Evolutionary conservation across 2,329 filamentous ascomycete genomes (phyloP), one percentile per base, ranked within the genome.

Genomic region (Sporothrix curviconia): DNA sequence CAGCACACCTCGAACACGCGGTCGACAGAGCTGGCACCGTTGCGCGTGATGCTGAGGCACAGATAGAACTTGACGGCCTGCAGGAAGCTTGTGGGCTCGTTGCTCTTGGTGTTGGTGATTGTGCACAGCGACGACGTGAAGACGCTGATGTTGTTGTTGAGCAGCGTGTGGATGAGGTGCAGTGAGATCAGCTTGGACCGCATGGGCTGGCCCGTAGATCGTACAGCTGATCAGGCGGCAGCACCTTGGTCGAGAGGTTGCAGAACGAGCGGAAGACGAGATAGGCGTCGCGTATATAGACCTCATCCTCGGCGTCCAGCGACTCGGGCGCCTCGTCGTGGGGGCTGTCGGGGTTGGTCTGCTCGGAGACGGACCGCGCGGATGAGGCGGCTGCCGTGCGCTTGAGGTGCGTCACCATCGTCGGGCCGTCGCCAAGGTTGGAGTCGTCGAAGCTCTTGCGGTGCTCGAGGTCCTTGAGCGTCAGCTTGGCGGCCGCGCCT

Each of bases 41-140:
- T 99, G 54, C 92, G 84, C 56, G 92, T 96, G 64, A 99, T 83
- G 72, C 91, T 95, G 40, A 99, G 80, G 71, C 94, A 97, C 28
- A 99, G 81, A 69, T 99, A 96, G 68, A 95, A 96, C 70, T 97
- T 96, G 69, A 96, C 86, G 34, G 94, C 94, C 70, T 97, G 91
- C 19, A 96, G 80, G 66, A 99, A 96, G 34, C 85, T 89, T 25
- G 92, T 97, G 1, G 89, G 85, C 67, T 92, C 89, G 65, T 90
- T 91, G 72, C 79, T 92, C 67, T 90, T 92, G 66, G 90, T 95
- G 73, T 91, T 94, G 67, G 85, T 89, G 67, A 99, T 97, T 40
- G 90, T 95, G 70, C 92, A 92, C 60, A 92, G 78, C 1, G 92
- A 92, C 49, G 92, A 96, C 40, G 88, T 90, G 72, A 99, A 97